Evolutionary conservation across 75 land plant genomes (phyloP).

Genomic region (Sequoiadendron giganteum): DNA sequence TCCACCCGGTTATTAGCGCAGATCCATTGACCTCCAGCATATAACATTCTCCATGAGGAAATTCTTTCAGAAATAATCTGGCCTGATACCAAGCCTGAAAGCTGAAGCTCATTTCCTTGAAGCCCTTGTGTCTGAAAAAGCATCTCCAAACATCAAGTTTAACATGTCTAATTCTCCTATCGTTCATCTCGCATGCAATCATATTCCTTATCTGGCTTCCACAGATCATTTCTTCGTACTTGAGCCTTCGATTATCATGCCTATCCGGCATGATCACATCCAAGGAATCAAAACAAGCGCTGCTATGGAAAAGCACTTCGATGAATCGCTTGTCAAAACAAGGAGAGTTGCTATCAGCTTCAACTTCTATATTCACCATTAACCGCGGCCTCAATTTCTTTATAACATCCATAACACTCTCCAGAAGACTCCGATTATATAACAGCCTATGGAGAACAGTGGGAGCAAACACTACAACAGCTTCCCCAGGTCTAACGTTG

Average conservation of each 20-base stretch:
- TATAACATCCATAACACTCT: not conserved
- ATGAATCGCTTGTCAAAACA: not conserved
- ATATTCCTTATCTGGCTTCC: not conserved
- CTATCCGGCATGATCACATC: not conserved
- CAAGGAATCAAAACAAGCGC: not conserved
- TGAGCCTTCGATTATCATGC: not conserved
- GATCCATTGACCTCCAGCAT: too few relatives aligned
- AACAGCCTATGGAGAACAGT: not conserved
- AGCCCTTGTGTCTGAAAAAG: not conserved
- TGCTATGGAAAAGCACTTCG: not conserved
- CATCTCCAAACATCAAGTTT: not conserved
- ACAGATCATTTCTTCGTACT: not conserved
- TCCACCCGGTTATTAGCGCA: too few relatives aligned
- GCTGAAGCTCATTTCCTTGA: not conserved
- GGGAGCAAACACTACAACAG: not conserved
- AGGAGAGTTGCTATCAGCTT: not conserved
- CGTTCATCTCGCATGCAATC: not conserved
- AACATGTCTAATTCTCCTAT: not conserved
- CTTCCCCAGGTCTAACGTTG: not conserved
- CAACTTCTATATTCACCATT: not conserved
- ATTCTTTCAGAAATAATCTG: too few relatives aligned
- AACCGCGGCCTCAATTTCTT: not conserved
- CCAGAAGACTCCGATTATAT: not conserved
- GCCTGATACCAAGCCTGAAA: not conserved
- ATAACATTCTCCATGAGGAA: too few relatives aligned